Evolutionary conservation across 306 rosid species (phyloP), one percentile per base, ranked within the genome.

Genomic region (Macrotyloma uniflorum): DNA sequence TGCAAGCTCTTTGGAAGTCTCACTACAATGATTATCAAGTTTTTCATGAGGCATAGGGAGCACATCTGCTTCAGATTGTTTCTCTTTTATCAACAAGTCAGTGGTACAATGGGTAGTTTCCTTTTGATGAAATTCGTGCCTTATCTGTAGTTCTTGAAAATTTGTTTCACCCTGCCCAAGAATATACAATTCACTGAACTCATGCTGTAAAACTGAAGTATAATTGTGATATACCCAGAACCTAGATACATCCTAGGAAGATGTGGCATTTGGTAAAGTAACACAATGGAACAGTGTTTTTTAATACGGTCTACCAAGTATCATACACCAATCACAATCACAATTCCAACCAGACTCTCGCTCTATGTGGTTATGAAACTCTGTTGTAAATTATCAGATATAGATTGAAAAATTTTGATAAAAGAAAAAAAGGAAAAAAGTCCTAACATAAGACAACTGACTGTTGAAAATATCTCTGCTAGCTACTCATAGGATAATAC

Each of bases 111-210:
- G 20, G 51, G 74, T 30, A 32, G 79, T 30, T 79, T 78, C 86
- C 79, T 88, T 88, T 58, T 69, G 75, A 78, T 70, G 68, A 36
- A 49, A 78, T 42, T 67, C 83, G 54, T 76, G 86, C 78, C 86
- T 85, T 55, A 68, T 57, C 24, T 79, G 86, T 50, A 74, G 75
- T 47, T 84, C 79, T 57, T 82, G 84, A 36, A 72, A 9, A 80
- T 74, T 67, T 59, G 78, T 47, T 54, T 88, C 97, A 74, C 88
- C 95, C 98, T 95, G 50, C 70, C 79, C 38, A 82, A 77, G 82
- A 10, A 65, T 77, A 46, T 64, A 54, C 30, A 45, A 87, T 74
- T 79, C 72, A 55, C 54, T 76, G 19, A 84, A 64, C 24, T 64
- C 54, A 20, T 35, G 30, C 19, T 74, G 54, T 46, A 28, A 75